Base-by-base conservation (phyloP, 306 rosid genomes). In the Datisca glomerata region DNA sequence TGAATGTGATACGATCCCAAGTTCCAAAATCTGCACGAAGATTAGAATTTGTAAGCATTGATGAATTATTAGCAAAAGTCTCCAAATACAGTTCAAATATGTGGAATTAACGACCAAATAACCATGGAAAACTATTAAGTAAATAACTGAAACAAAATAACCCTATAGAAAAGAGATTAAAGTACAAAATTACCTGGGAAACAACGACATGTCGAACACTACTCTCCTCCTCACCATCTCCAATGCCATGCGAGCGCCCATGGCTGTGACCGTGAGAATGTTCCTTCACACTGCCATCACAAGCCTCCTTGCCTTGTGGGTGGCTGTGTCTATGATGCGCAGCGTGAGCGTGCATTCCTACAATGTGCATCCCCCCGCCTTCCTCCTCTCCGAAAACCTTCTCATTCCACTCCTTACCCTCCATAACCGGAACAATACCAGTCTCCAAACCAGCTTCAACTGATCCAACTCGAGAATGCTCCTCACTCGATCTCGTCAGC, bases 1-100 rank as follows among this genome's bases (percentile, higher is more conserved):
- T 2, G 98, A 91, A 63, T 91, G 98, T 22, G 98, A 91, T 11
- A 91, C 94, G 15, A 91, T 84, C 37, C 98, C 98, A 36, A 91
- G 92, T 64, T 91, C 98, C 68, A 91, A 53, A 21, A 91, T 79
- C 96, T 91, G 74, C 67, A 2, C 27, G 3, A 42, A n/a, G 10
- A 10, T 31, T 4, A 47, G 4, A 3, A 17, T 10, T 14, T 46
- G 15, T 31, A 14, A 12, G 8, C 6, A 13, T 37, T 8, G 14
- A 2, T n/a, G 8, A 5, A n/a, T n/a, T n/a, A n/a, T n/a, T n/a
- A n/a, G n/a, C n/a, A n/a, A n/a, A n/a, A n/a, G n/a, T n/a, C n/a
- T n/a, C n/a, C n/a, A n/a, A n/a, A n/a, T n/a, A n/a, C n/a, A n/a
- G n/a, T n/a, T n/a, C n/a, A n/a, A n/a, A n/a, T n/a, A n/a, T n/a